phyloP scores from a whole-genome alignment of 176 grass and related monocot species.

The Aegilops longissima region DNA sequence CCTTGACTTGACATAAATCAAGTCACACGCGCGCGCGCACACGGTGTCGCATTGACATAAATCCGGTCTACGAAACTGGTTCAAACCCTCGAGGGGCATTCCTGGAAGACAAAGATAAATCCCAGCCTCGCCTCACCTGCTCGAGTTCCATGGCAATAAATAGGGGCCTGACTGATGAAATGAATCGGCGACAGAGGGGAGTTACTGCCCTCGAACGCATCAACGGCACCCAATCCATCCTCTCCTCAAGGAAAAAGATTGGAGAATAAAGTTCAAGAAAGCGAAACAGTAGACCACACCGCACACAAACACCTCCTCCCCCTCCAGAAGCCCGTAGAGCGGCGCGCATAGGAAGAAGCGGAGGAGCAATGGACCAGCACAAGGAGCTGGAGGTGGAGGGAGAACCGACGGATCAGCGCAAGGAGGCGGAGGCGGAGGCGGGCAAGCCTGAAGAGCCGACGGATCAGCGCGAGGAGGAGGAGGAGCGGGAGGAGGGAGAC shows the following conservation, averaged over 20 bases:
- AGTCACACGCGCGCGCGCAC: too few relatives aligned
- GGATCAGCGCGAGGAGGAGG: background rate
- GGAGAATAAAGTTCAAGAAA: conserved; percentile 9
- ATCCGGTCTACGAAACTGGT: background rate
- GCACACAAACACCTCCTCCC: background rate
- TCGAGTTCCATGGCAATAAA: conserved; percentile 25
- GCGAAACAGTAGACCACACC: background rate
- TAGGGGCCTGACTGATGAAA: background rate
- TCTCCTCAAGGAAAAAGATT: background rate
- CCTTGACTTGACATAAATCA: too few relatives aligned
- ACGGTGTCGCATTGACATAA: background rate
- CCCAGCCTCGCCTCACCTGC: background rate
- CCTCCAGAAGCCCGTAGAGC: conserved; percentile 29
- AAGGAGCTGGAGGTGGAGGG: background rate
- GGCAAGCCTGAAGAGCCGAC: background rate
- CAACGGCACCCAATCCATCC: background rate
- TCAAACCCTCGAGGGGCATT: background rate
- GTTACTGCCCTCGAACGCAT: conserved; percentile 27
- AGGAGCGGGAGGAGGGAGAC: background rate
- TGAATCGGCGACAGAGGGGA: conserved; percentile 22
- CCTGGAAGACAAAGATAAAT: background rate
- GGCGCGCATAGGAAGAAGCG: background rate
- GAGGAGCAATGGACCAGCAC: conserved; percentile 15
- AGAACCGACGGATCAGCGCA: background rate
- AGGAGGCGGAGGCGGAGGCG: background rate